Evolutionary conservation across 371 early-diverging fungal genomes (phyloP).

Genomic region (Chytridium lagenaria): DNA sequence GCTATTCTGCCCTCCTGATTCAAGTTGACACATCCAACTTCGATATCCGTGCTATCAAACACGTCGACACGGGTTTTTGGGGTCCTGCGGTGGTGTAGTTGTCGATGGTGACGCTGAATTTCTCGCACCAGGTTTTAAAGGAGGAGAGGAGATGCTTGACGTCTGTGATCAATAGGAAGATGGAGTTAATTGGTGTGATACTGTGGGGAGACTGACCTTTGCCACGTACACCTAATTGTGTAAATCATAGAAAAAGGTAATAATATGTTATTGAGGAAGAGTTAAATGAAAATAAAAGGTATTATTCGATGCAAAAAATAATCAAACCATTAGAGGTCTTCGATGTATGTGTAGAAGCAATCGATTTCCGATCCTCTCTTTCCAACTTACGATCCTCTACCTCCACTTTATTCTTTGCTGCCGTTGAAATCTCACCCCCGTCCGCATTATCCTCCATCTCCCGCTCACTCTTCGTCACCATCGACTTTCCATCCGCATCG

Average conservation of each 20-base stretch:
- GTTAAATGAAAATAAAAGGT: background rate
- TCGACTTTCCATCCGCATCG: too few species aligned
- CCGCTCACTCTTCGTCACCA: too few species aligned
- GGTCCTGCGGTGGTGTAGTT: constrained; percentile 1
- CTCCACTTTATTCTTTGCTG: background rate
- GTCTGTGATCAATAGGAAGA: background rate
- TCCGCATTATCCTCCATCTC: too few species aligned
- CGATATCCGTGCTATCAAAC: background rate
- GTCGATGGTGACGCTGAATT: background rate
- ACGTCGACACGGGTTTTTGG: background rate
- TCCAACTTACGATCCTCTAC: background rate
- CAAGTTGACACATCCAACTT: background rate
- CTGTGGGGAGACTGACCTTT: background rate
- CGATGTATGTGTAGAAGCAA: background rate
- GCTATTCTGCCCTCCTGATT: background rate
- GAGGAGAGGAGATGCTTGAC: background rate
- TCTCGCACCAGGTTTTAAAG: background rate
- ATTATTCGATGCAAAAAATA: background rate
- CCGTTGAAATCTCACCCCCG: too few species aligned
- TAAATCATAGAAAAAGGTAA: background rate
- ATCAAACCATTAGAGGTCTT: background rate
- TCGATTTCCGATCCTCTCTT: background rate
- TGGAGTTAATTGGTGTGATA: background rate
- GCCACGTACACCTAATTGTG: background rate
- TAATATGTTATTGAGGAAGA: background rate